Conservation (phyloP, 225 moss, liverwort and hornwort species). For the Takakia lepidozioides region DNA sequence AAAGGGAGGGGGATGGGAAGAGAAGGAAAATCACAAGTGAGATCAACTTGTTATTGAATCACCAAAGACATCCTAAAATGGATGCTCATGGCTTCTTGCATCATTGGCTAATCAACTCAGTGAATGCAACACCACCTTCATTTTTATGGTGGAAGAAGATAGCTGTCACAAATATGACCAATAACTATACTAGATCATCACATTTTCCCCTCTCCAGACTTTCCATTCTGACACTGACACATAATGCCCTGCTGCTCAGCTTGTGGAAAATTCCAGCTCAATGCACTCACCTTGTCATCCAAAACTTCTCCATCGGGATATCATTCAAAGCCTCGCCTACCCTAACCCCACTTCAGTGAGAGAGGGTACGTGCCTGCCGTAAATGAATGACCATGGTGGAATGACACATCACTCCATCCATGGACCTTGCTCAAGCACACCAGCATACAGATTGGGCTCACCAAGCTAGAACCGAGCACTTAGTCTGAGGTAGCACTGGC, state of each 20-base stretch:
- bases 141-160: not conserved
- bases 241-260: not conserved
- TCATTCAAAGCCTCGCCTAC: too few relatives aligned
- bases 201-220: not conserved
- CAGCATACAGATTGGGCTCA: not conserved
- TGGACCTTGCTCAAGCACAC: conserved; percentile 5
- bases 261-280: not conserved
- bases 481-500: not conserved
- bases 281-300: not conserved
- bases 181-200: not conserved
- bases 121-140: not conserved
- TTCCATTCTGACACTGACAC: not conserved
- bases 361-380: too few relatives aligned
- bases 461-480: not conserved
- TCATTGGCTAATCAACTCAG: too few relatives aligned
- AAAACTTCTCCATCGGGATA: not conserved
- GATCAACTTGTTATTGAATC: too few relatives aligned
- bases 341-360: too few relatives aligned
- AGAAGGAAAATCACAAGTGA: too few relatives aligned
- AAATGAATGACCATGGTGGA: not conserved
- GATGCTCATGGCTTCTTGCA: too few relatives aligned
- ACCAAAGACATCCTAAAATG: too few relatives aligned
- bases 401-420: not conserved
- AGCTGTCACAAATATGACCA: not conserved
- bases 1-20: too few relatives aligned